Evolutionary conservation across 192 early-diverging fungal species (phyloP), one percentile per base, ranked within the genome.

Genomic region (Backusella westeae): DNA sequence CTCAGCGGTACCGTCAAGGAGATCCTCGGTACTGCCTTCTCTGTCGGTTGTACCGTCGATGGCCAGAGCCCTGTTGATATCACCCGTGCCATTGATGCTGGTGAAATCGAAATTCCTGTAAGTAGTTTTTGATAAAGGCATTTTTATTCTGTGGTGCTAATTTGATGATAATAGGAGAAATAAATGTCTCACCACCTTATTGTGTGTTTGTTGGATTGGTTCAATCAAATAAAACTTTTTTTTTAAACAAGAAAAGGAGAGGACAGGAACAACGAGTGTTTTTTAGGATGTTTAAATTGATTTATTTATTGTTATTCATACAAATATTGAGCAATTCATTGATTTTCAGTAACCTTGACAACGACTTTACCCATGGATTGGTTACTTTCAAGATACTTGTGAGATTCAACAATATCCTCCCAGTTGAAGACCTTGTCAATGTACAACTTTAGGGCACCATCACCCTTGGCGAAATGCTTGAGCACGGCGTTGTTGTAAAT

Each of bases 41-140:
- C 95, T 46, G 90, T 95, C 77, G 97, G 97, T 76, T 99, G 97
- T 93, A 99, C 97, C 76, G 96, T 99, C 75, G 98, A 99, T 76
- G 97, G 98, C 78, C 90, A 98, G 89, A 86, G 82, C 83, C 96
- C 98, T 77, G 88, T 90, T 81, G 96, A 96, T 82, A 79, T 99
- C 78, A 89, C 88, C 83, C 86, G 91, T 84, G 87, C 93, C 87
- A 93, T 99, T 77, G 91, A 91, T 77, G 89, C 90, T 44, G 97
- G 97, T 75, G 94, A 94, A 87, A 85, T 93, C 63, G 93, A 94
- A 81, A 86, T 93, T 66, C 86, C 89, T 46, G 82, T 77, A 76
- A 75, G 75, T 49, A 72, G 42, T 39, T 73, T 29, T 71, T 67
- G 36, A 12, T 39, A 70, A 5, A 34, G 0, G 0, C n/a, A 34